Conservation (phyloP, 768 basidiomycete genomes). For the Suillus spraguei region DNA sequence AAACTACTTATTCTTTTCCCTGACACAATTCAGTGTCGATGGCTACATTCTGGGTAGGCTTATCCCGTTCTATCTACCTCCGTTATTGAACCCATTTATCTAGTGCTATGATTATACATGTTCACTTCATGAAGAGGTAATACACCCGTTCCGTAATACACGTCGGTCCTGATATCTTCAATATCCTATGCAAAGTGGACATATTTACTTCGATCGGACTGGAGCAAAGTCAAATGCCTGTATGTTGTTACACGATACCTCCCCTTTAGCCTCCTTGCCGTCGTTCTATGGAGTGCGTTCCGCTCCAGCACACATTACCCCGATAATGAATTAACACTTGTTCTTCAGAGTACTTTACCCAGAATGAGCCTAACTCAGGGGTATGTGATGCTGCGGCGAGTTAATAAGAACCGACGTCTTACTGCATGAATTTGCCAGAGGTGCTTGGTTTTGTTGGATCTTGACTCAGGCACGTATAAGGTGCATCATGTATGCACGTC, state of each 20-base stretch:
- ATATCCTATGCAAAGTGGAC: neutral
- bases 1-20: neutral
- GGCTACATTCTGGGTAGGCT: neutral
- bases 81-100: neutral
- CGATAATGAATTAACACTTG: neutral
- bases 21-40: neutral
- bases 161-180: neutral
- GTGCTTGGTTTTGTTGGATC: too few relatives aligned
- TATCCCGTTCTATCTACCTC: neutral
- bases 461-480: neutral
- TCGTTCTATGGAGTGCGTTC: neutral
- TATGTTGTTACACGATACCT: neutral
- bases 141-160: neutral
- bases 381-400: neutral
- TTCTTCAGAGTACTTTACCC: neutral
- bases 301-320: neutral
- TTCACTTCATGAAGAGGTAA: neutral
- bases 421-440: neutral
- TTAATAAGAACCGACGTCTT: neutral
- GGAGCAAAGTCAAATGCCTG: neutral
- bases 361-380: neutral
- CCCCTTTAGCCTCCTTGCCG: neutral
- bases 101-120: neutral
- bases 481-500: neutral
- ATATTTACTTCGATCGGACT: neutral